These are phyloP conservation scores for Picea abies DNA, from an alignment of 83 land plant species.

Conservation along the genomic window DNA sequence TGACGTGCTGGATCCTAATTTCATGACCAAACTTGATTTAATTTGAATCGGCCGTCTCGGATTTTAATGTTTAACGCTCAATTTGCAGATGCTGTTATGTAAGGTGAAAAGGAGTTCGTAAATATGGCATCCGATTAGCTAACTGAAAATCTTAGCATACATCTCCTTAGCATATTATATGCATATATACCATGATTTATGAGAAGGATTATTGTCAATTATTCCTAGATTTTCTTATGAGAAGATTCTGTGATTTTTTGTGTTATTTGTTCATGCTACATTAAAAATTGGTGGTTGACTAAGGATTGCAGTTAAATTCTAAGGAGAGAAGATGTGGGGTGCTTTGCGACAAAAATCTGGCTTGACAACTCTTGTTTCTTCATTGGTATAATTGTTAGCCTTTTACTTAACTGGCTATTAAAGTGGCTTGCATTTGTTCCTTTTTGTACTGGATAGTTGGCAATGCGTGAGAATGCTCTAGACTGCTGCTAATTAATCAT, in stretches of 20 bases:
- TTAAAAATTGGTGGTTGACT: neutral
- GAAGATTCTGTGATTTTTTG: neutral
- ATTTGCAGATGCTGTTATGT: no score
- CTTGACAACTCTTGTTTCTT: neutral
- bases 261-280: neutral
- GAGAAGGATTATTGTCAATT: neutral
- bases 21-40: no score
- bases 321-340: constrained; percentile 1
- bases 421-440: neutral
- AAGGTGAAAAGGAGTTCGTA: no score
- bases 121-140: no score
- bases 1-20: no score
- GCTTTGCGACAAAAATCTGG: neutral
- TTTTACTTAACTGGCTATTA: neutral
- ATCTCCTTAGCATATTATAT: neutral
- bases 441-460: neutral
- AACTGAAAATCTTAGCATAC: neutral
- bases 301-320: neutral
- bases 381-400: neutral
- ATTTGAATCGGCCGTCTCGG: no score
- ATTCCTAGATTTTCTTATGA: neutral
- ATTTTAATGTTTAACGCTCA: no score
- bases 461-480: neutral
- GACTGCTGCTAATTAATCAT: neutral
- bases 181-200: neutral